A percentile compares a stretch with the other conserved stretches of the same genome.
These are phyloP conservation scores for Eucalyptus pauciflora DNA, from an alignment of 345 rosid genomes.

Conservation along the genomic window DNA sequence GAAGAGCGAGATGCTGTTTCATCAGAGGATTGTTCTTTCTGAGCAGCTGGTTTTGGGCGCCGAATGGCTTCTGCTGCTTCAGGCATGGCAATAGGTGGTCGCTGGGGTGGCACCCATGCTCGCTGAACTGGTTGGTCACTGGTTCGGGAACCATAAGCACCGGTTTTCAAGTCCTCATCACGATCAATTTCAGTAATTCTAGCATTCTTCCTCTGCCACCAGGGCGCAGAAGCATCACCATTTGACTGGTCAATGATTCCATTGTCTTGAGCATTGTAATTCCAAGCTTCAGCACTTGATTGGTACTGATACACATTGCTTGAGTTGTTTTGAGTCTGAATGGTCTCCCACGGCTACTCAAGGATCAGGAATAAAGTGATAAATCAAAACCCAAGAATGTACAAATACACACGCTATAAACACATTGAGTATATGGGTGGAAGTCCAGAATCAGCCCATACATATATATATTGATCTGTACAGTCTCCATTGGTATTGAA, in stretches of 20 bases:
- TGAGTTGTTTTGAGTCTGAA: slow-evolving; percentile 31
- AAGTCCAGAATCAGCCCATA: background rate
- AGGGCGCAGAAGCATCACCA: slow-evolving; percentile 23
- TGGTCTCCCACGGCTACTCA: slow-evolving; percentile 73
- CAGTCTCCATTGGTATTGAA: background rate
- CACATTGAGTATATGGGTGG: background rate
- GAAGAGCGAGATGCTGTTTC: slow-evolving; percentile 27
- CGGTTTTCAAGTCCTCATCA: slow-evolving; percentile 29
- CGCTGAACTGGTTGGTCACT: slow-evolving; percentile 45
- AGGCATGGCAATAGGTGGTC: slow-evolving; percentile 87
- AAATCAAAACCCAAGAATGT: background rate
- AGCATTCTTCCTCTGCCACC: slow-evolving; percentile 74
- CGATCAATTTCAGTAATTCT: slow-evolving; percentile 53
- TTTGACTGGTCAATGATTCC: slow-evolving; percentile 24
- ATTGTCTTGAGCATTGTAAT: slow-evolving; percentile 20
- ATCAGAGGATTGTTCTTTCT: slow-evolving; percentile 32
- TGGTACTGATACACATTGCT: slow-evolving; percentile 23
- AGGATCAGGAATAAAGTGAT: background rate
- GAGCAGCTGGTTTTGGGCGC: slow-evolving; percentile 52
- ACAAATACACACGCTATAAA: background rate
- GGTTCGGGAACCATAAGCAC: slow-evolving; percentile 19
- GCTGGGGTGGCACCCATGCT: slow-evolving; percentile 90
- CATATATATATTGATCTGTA: background rate
- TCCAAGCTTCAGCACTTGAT: slow-evolving; percentile 18
- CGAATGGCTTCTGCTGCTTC: slow-evolving; percentile 97